Evolutionary conservation across 1,284 basidiomycete genomes (phyloP), one percentile per base, ranked within the genome.

Genomic region (Trichosporon faecale): DNA sequence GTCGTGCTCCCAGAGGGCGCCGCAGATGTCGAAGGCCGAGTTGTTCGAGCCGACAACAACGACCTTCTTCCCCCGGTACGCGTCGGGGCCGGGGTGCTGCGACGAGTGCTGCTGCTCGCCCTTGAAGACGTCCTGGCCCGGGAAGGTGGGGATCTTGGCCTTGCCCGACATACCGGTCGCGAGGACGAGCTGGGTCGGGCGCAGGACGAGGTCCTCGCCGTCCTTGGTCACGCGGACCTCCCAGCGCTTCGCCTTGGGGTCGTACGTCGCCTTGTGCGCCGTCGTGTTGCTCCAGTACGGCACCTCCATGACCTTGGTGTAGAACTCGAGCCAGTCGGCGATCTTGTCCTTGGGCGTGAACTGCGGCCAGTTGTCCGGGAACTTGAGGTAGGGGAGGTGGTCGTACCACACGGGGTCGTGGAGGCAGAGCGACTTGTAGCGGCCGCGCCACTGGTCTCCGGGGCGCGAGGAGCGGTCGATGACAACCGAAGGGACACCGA

Each of bases 391-490:
- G 83, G 86, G 85, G 44, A 89, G 67, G 73, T 76, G 75, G 73
- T 76, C 73, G 68, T 72, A 72, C 73, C 72, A 89, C 61, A 89
- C 87, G 23, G 88, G 86, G 76, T 88, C 87, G 75, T 90, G 88
- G 64, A 90, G 81, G 72, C 86, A 88, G 40, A 89, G 80, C 7
- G 87, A 85, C 69, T 88, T 85, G 75, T 89, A 89, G 18, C 89
- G 81, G 12, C 68, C 71, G 70, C 87, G 76, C 80, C 83, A 84
- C 68, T 74, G 81, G 71, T 85, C 84, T 1, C 84, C 85, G 6
- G 85, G 69, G 0, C 79, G 77, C 5, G 76, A 35, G 37, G 78
- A 77, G 70, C 74, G 78, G 46, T 85, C 84, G 49, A 85, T 70
- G 21, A 85, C 72, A 9, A 85, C 74, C 16, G 78, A 73, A 2